phyloP scores from a whole-genome alignment of 2,329 filamentous ascomycete species.

The Alternaria alternata region DNA sequence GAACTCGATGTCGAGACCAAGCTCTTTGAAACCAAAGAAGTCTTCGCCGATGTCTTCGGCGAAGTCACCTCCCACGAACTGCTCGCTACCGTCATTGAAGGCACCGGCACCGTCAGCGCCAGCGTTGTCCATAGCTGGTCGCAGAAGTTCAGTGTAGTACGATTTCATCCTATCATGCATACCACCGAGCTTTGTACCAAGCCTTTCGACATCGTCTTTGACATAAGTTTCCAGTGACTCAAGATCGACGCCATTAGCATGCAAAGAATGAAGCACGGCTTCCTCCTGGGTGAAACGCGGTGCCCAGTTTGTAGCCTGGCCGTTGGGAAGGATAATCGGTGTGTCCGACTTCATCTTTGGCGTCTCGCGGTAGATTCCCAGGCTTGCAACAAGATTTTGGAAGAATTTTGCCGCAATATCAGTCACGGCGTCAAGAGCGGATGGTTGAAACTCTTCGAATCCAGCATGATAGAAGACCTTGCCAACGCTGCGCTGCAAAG shows the following conservation, averaged over 20 bases:
- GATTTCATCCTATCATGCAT: slow-evolving; percentile 96
- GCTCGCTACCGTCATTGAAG: slow-evolving; percentile 96
- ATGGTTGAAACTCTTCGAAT: slow-evolving; percentile 96
- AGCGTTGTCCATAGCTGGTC: slow-evolving; percentile 81
- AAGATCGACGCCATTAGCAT: slow-evolving; percentile 83
- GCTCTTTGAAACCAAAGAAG: slow-evolving; percentile 97
- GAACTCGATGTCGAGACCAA: slow-evolving; percentile 91
- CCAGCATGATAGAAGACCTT: slow-evolving; percentile 96
- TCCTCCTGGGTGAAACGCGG: slow-evolving; percentile 83
- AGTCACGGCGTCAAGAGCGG: slow-evolving; percentile 87
- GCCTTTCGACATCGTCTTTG: slow-evolving; percentile 90
- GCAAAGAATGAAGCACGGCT: slow-evolving; percentile 82
- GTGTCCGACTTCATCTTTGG: slow-evolving; percentile 72
- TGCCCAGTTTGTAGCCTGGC: slow-evolving; percentile 59
- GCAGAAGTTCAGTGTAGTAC: slow-evolving; percentile 90
- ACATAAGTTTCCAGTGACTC: slow-evolving; percentile 85
- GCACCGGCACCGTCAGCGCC: slow-evolving; percentile 85
- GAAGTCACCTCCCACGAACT: slow-evolving; percentile 96
- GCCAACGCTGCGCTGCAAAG: slow-evolving; percentile 87
- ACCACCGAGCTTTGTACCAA: slow-evolving; percentile 77
- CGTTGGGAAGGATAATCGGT: slow-evolving; percentile 35
- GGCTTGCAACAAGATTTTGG: slow-evolving; percentile 78
- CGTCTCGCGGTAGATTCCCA: slow-evolving; percentile 83
- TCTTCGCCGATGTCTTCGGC: slow-evolving; percentile 97
- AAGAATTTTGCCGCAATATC: slow-evolving; percentile 92